Conservation (phyloP, 2,329 filamentous ascomycete genomes). For the Trichoderma pleuroti region DNA sequence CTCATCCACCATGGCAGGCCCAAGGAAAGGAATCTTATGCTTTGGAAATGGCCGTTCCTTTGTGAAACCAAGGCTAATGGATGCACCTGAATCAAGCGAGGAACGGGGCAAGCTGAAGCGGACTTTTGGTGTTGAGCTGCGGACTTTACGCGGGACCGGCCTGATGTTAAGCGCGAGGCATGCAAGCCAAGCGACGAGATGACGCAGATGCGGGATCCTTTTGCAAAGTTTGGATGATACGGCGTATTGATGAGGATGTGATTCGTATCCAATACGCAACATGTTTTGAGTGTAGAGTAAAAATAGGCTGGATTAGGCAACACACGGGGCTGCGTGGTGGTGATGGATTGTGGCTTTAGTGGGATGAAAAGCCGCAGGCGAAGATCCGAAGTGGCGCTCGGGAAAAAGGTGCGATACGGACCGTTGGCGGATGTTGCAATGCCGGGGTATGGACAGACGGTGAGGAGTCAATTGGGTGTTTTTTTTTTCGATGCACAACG, state of each 20-base stretch:
- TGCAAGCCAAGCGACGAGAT: not conserved
- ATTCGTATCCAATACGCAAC: not conserved
- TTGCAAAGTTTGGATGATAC: not conserved
- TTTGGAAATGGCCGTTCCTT: not conserved
- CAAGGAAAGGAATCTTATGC: not conserved
- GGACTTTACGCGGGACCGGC: not conserved
- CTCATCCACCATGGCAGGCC: not conserved
- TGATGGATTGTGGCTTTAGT: not conserved
- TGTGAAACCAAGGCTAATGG: not conserved
- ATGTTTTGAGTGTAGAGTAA: not conserved
- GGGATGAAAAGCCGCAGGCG: not conserved
- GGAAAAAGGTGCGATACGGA: not conserved
- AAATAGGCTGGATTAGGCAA: not conserved
- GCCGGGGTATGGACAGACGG: not conserved
- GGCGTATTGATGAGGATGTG: not conserved
- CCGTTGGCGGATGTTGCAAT: slow-evolving; percentile 8
- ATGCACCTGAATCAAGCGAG: not conserved
- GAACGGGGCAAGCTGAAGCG: not conserved
- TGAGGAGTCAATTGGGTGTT: not conserved
- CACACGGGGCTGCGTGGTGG: not conserved
- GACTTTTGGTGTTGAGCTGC: not conserved
- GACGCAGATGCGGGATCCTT: not conserved
- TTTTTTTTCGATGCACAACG: not conserved
- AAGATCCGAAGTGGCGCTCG: not conserved
- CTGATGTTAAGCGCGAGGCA: not conserved